Evolutionary conservation across 2,329 filamentous ascomycete species (phyloP).

Genomic region (Didymella arachidicola): DNA sequence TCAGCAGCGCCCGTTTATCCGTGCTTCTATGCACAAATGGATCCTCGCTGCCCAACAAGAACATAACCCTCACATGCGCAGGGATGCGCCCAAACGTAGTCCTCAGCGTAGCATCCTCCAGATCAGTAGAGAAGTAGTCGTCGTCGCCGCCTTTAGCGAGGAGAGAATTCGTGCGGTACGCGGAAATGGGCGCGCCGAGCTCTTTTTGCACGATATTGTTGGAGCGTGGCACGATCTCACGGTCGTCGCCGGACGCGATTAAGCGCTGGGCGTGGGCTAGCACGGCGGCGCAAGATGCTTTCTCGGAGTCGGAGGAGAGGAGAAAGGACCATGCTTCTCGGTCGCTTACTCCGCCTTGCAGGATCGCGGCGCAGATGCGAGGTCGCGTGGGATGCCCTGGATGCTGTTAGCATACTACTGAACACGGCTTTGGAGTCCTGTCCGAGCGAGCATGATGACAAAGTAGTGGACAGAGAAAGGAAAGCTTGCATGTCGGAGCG

Average conservation of each 20-base stretch:
- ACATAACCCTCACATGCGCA: slow-evolving; percentile 61
- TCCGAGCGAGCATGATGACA: too few relatives aligned
- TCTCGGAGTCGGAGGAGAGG: slow-evolving; percentile 35
- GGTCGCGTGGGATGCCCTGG: slow-evolving; percentile 54
- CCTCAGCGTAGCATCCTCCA: slow-evolving; percentile 65
- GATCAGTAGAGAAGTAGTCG: slow-evolving; percentile 86
- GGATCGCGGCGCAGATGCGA: slow-evolving; percentile 73
- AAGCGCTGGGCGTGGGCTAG: slow-evolving; percentile 62
- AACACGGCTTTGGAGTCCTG: too few relatives aligned
- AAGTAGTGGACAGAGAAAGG: too few relatives aligned
- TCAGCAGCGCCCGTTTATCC: slow-evolving; percentile 65
- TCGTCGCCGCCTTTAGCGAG: slow-evolving; percentile 72
- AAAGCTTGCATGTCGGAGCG: not conserved
- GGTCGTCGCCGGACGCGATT: slow-evolving; percentile 62
- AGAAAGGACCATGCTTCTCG: slow-evolving; percentile 65
- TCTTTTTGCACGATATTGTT: slow-evolving; percentile 35
- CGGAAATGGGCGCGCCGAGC: slow-evolving; percentile 59
- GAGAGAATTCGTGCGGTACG: slow-evolving; percentile 66
- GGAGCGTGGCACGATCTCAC: slow-evolving; percentile 62
- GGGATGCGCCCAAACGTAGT: slow-evolving; percentile 72
- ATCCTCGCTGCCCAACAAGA: slow-evolving; percentile 71
- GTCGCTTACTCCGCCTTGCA: slow-evolving; percentile 83
- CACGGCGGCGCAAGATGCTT: slow-evolving; percentile 18
- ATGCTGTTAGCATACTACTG: not conserved
- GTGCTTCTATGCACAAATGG: slow-evolving; percentile 68